These are phyloP conservation scores for Phytophthora constricta DNA, from an alignment of 352 stramenopile genomes.

Conservation along the genomic window DNA sequence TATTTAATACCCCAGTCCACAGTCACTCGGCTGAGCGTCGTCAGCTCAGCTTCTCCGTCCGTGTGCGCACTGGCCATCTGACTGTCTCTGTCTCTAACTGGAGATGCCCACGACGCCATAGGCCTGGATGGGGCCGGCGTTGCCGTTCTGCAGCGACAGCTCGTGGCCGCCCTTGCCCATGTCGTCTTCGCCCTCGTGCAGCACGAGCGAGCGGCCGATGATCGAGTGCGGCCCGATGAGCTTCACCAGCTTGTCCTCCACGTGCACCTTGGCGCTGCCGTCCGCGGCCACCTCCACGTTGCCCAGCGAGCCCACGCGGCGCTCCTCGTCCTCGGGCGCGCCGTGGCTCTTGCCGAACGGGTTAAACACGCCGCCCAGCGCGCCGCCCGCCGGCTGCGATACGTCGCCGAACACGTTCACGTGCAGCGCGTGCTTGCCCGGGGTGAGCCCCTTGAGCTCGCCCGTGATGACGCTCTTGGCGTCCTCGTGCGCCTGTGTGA, in stretches of 20 bases:
- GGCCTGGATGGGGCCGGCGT: conserved; percentile 92
- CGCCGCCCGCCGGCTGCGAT: conserved; percentile 72
- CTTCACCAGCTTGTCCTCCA: conserved; percentile 97
- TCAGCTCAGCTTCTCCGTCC: background rate
- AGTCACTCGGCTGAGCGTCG: background rate
- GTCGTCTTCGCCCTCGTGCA: conserved; percentile 97
- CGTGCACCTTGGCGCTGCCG: conserved; percentile 90
- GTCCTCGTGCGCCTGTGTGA: conserved; percentile 88
- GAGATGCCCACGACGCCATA: conserved; percentile 94
- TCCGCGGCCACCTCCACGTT: conserved; percentile 91
- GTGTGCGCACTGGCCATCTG: background rate
- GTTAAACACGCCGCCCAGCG: conserved; percentile 96
- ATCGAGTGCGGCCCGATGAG: conserved; percentile 98
- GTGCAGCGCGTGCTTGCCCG: conserved; percentile 95
- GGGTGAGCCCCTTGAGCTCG: conserved; percentile 74
- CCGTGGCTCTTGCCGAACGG: conserved; percentile 98
- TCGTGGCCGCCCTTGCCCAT: conserved; percentile 97
- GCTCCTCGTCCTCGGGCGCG: conserved; percentile 94
- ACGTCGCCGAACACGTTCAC: conserved; percentile 97
- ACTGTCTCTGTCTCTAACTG: conserved; percentile 43
- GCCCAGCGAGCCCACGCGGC: conserved; percentile 95
- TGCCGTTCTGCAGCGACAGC: conserved; percentile 96
- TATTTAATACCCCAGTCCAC: conserved; percentile 29
- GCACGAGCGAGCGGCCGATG: conserved; percentile 95
- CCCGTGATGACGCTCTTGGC: conserved; percentile 88